These are phyloP conservation scores for Teratosphaeria nubilosa DNA, from an alignment of 2,329 filamentous ascomycete species.

Conservation along the genomic window DNA sequence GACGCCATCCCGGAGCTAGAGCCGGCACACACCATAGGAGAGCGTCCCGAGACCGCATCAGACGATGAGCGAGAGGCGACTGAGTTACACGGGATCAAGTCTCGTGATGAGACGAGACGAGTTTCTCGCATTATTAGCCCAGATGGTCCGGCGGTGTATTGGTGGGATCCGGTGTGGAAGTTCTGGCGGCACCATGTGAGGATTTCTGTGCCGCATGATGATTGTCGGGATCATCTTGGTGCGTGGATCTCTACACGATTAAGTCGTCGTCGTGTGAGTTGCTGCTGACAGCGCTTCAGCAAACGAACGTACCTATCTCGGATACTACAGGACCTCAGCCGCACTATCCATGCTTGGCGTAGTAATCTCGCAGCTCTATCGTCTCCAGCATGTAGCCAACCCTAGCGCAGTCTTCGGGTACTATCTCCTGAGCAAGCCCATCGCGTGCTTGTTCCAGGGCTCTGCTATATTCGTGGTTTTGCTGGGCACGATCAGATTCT, in stretches of 20 bases:
- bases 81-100: slow-evolving; percentile 16
- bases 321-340: slow-evolving; percentile 60
- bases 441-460: slow-evolving; percentile 41
- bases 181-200: slow-evolving; percentile 44
- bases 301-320: slow-evolving; percentile 64
- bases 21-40: neutral
- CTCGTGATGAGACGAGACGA: neutral
- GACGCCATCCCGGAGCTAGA: neutral
- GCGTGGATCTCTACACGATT: slow-evolving; percentile 12
- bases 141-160: slow-evolving; percentile 15
- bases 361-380: slow-evolving; percentile 57
- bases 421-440: slow-evolving; percentile 49
- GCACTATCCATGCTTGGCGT: slow-evolving; percentile 59
- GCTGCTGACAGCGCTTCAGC: slow-evolving; percentile 36
- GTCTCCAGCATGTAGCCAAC: slow-evolving; percentile 42
- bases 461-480: slow-evolving; percentile 40
- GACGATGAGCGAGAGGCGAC: slow-evolving; percentile 22
- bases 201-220: slow-evolving; percentile 40
- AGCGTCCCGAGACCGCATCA: neutral
- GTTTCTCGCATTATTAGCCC: slow-evolving; percentile 4
- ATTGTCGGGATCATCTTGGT: slow-evolving; percentile 49
- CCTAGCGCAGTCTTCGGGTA: slow-evolving; percentile 45
- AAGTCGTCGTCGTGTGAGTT: too few relatives aligned
- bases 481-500: slow-evolving; percentile 50
- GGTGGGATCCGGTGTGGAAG: slow-evolving; percentile 28